Conservation (phyloP, 495 filamentous ascomycete species). For the Neurospora sp. region DNA sequence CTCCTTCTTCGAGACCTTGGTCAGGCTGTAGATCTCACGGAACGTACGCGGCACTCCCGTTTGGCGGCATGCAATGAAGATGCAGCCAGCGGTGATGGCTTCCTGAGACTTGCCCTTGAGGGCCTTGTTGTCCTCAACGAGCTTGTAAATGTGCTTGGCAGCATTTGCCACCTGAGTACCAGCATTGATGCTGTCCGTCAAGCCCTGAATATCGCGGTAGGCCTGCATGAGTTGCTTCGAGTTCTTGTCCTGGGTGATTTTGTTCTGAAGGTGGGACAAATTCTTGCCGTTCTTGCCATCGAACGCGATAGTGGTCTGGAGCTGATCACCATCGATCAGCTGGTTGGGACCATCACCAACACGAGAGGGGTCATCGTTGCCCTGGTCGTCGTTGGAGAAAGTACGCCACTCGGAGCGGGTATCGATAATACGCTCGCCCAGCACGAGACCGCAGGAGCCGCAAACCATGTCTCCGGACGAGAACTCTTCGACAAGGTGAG, state of each 20-base stretch:
- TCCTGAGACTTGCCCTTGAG: slow-evolving; percentile 95
- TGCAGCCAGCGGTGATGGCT: slow-evolving; percentile 86
- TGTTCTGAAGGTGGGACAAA: slow-evolving; percentile 78
- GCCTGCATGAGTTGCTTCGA: slow-evolving; percentile 69
- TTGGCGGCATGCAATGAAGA: slow-evolving; percentile 95
- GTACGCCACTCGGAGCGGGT: slow-evolving; percentile 97
- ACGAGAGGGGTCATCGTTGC: slow-evolving; percentile 90
- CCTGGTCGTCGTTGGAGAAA: slow-evolving; percentile 93
- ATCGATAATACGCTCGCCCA: slow-evolving; percentile 84
- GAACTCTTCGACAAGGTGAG: slow-evolving; percentile 86
- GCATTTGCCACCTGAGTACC: slow-evolving; percentile 70
- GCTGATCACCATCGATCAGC: slow-evolving; percentile 81
- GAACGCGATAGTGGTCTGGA: slow-evolving; percentile 79
- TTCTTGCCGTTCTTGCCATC: slow-evolving; percentile 64
- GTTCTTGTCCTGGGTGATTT: slow-evolving; percentile 71
- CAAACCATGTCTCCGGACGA: slow-evolving; percentile 89
- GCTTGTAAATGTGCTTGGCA: slow-evolving; percentile 89
- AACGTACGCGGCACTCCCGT: slow-evolving; percentile 80
- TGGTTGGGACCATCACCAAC: slow-evolving; percentile 86
- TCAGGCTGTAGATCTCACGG: slow-evolving; percentile 81
- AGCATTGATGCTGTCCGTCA: slow-evolving; percentile 78
- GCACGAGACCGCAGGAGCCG: slow-evolving; percentile 80
- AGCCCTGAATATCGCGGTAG: slow-evolving; percentile 79
- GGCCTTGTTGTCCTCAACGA: slow-evolving; percentile 79
- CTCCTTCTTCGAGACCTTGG: slow-evolving; percentile 92